phyloP scores from a whole-genome alignment of 768 basidiomycete species.

The Boletus rex-veris region DNA sequence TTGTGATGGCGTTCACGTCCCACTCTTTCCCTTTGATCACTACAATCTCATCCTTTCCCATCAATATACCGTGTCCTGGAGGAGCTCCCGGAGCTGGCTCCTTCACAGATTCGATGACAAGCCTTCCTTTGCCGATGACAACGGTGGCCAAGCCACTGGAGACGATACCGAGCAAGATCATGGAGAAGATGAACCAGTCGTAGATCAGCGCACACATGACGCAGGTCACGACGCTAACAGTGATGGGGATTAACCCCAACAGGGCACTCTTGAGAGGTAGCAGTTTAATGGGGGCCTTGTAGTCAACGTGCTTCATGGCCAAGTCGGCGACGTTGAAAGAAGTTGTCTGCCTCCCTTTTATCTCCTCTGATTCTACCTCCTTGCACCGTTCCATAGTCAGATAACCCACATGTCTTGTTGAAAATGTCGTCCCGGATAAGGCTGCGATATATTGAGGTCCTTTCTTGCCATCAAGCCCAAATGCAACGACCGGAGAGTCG shows the following conservation, averaged over 20 bases:
- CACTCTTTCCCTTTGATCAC: conserved; percentile 28
- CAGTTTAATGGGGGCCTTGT: not conserved
- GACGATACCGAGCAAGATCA: conserved; percentile 34
- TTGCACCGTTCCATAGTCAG: too few relatives aligned
- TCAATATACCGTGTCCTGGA: conserved; percentile 30
- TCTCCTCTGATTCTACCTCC: not conserved
- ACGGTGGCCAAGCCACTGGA: conserved; percentile 27
- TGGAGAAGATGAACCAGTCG: conserved; percentile 31
- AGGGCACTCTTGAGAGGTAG: conserved; percentile 5
- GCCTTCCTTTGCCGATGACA: conserved; percentile 24
- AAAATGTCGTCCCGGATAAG: too few relatives aligned
- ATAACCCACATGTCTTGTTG: too few relatives aligned
- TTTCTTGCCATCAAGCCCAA: conserved; percentile 27
- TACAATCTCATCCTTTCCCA: conserved; percentile 14
- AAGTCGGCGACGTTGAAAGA: too few relatives aligned
- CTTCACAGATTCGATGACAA: conserved; percentile 9
- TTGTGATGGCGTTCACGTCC: conserved; percentile 29
- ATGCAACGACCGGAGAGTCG: conserved; percentile 23
- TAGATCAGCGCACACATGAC: conserved; percentile 15
- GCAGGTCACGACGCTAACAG: conserved; percentile 22
- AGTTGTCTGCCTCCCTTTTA: too few relatives aligned
- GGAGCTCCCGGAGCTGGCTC: conserved; percentile 20
- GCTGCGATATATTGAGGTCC: conserved; percentile 29
- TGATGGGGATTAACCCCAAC: conserved; percentile 25
- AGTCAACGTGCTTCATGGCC: too few relatives aligned